Evolutionary conservation across 768 basidiomycete genomes (phyloP).

Genomic region (Leucocoprinus sp.): DNA sequence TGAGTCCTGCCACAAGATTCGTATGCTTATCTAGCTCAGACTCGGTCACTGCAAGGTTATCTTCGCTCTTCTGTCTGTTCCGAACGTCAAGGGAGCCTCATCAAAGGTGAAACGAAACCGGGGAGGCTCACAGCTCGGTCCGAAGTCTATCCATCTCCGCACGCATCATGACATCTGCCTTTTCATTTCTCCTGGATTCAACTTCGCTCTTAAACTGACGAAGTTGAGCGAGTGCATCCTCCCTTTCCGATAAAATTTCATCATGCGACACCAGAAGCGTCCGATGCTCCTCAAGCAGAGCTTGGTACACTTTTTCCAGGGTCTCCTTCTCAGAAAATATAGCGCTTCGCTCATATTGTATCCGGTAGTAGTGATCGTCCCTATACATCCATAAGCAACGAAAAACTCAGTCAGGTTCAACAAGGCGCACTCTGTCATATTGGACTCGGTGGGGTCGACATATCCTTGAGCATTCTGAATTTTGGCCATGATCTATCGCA

Average conservation of each 20-base stretch:
- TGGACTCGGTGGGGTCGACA: constrained; percentile 43
- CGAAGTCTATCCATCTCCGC: constrained; percentile 78
- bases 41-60: constrained; percentile 78
- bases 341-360: constrained; percentile 73
- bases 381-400: constrained; percentile 28
- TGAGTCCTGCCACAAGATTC: constrained; percentile 58
- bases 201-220: constrained; percentile 50
- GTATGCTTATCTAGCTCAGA: constrained; percentile 79
- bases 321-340: constrained; percentile 81
- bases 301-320: constrained; percentile 72
- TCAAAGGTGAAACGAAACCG: neutral
- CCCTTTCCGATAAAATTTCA: constrained; percentile 69
- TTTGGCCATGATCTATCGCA: constrained; percentile 64
- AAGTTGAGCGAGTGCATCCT: constrained; percentile 61
- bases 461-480: constrained; percentile 45
- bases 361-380: constrained; percentile 83
- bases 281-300: constrained; percentile 68
- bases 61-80: constrained; percentile 86
- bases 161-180: constrained; percentile 68
- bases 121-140: constrained; percentile 66
- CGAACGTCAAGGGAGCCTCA: constrained; percentile 11
- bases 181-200: constrained; percentile 56
- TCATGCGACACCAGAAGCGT: constrained; percentile 69
- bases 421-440: constrained; percentile 71
- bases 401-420: constrained; percentile 6